phyloP scores from a whole-genome alignment of 176 grass and related monocot genomes.

The Oryza nivara region DNA sequence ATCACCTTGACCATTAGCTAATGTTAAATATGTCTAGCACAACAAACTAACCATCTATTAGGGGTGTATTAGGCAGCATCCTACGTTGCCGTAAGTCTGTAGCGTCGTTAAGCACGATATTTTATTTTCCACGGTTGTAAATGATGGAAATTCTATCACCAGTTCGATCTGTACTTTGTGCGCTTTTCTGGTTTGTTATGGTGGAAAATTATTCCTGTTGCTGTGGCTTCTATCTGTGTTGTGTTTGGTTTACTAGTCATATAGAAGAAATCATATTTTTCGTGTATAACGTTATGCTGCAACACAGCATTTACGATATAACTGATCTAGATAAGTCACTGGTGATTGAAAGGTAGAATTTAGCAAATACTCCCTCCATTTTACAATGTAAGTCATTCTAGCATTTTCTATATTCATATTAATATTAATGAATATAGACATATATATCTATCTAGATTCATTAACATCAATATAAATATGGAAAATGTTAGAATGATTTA shows the following conservation, averaged over 20 bases:
- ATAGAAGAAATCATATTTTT: background rate
- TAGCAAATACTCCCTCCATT: background rate
- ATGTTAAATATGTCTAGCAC: conserved; percentile 19
- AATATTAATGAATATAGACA: no score
- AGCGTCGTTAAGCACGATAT: background rate
- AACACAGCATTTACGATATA: background rate
- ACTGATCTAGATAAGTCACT: background rate
- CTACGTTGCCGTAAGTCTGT: background rate
- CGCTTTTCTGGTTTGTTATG: background rate
- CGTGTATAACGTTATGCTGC: background rate
- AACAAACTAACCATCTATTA: conserved; percentile 18
- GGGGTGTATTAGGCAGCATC: conserved; percentile 1
- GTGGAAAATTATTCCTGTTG: background rate
- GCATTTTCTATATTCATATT: no score
- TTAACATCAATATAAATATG: no score
- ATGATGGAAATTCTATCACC: conserved; percentile 9
- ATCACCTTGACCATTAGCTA: conserved; percentile 32
- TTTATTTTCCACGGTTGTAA: background rate
- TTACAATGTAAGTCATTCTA: no score
- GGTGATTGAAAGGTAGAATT: background rate
- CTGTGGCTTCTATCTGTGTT: background rate
- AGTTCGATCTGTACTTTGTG: background rate
- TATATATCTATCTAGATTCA: no score
- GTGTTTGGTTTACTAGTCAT: background rate
- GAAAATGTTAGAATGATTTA: no score